Evolutionary conservation across 1,139 yeast genomes (phyloP).

Genomic region (Taiozyma sp.): DNA sequence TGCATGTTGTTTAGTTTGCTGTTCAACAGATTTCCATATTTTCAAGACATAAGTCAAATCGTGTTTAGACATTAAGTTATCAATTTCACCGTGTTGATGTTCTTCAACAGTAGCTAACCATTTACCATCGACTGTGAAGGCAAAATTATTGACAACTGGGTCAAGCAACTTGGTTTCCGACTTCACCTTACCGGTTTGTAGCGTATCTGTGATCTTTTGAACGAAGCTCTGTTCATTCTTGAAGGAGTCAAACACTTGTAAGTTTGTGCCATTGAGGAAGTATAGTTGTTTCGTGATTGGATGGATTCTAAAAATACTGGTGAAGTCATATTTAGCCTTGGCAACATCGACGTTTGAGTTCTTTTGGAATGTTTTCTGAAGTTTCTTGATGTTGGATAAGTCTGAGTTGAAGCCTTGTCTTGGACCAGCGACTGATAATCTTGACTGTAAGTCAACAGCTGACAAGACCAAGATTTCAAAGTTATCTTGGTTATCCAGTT

Average conservation of each 20-base stretch:
- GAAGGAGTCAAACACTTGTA: constrained; percentile 72
- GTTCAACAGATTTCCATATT: constrained; percentile 64
- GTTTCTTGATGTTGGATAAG: constrained; percentile 20
- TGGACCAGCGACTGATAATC: constrained; percentile 72
- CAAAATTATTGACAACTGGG: constrained; percentile 58
- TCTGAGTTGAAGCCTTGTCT: constrained; percentile 53
- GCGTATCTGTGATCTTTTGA: constrained; percentile 69
- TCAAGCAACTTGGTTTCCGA: constrained; percentile 69
- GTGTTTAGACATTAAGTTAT: constrained; percentile 61
- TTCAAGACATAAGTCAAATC: constrained; percentile 72
- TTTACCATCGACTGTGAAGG: constrained; percentile 67
- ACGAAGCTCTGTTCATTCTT: constrained; percentile 72
- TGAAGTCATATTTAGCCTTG: constrained; percentile 45
- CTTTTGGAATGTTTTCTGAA: constrained; percentile 29
- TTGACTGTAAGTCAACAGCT: constrained; percentile 76
- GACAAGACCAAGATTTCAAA: constrained; percentile 65
- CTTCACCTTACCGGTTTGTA: constrained; percentile 85
- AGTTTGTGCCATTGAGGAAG: constrained; percentile 66
- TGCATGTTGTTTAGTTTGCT: constrained; percentile 21
- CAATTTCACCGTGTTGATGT: constrained; percentile 61
- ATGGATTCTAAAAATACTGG: constrained; percentile 58
- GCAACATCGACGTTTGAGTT: constrained; percentile 16
- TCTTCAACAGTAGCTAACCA: constrained; percentile 93
- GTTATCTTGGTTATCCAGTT: constrained; percentile 28
- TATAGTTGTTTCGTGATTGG: constrained; percentile 68